These are phyloP conservation scores for Fusarium papillatum DNA, from an alignment of 2,329 filamentous ascomycete genomes.

Conservation along the genomic window DNA sequence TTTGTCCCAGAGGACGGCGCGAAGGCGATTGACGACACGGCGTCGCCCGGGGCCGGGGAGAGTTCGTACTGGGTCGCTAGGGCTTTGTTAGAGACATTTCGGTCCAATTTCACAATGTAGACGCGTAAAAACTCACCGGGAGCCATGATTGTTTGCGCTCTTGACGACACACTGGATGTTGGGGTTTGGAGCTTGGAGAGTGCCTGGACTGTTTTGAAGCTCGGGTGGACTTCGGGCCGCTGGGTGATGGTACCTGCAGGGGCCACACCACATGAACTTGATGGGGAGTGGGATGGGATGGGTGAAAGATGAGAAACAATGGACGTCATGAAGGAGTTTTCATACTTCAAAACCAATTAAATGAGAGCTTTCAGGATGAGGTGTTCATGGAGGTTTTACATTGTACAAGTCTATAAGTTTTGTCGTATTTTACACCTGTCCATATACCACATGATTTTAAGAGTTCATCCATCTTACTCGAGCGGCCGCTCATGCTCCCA, in stretches of 20 bases:
- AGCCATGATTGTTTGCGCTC: slow-evolving; percentile 52
- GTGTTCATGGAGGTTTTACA: not conserved
- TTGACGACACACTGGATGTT: slow-evolving; percentile 33
- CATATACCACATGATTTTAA: not conserved
- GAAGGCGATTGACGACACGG: slow-evolving; percentile 89
- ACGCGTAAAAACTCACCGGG: slow-evolving; percentile 50
- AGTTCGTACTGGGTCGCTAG: slow-evolving; percentile 85
- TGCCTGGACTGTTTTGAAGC: not conserved
- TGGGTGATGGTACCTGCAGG: not conserved
- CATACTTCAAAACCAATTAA: not conserved
- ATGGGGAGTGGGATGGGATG: too few species aligned
- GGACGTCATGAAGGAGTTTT: not conserved
- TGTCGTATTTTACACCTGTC: not conserved
- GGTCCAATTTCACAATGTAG: not conserved
- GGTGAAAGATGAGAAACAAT: not conserved
- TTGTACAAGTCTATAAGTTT: not conserved
- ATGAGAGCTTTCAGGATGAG: not conserved
- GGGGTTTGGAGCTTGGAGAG: slow-evolving; percentile 18
- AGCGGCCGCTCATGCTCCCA: slow-evolving; percentile 61
- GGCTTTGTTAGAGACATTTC: slow-evolving; percentile 31
- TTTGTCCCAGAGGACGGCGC: slow-evolving; percentile 81
- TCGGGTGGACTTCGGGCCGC: slow-evolving; percentile 3
- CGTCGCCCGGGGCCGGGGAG: slow-evolving; percentile 85
- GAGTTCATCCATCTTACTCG: slow-evolving; percentile 6
- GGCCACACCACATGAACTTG: not conserved